Base-by-base conservation (phyloP, 495 filamentous ascomycete species). In the Barbatosphaeria neglecta region DNA sequence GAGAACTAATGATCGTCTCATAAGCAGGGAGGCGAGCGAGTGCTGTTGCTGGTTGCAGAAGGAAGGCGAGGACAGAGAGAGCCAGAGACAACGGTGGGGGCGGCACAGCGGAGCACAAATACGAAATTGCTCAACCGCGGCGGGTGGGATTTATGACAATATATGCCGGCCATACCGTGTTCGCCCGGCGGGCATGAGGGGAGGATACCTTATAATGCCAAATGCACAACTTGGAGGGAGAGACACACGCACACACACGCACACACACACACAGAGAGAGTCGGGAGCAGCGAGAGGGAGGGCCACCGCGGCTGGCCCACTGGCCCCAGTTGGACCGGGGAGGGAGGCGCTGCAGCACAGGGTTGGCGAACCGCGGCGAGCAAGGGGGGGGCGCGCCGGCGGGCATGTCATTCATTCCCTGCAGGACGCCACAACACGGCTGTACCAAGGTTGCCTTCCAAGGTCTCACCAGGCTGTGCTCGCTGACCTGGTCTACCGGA, bases 401-500 rank as follows among this genome's bases (percentile, higher is more conserved):
- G 9, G 9, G 39, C 1, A n/a, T 41, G 39, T 41, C 39, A 41
- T 19, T 41, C 17, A 37, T 19, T 41, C 38, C 38, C 38, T 41
- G 39, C 39, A 39, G 17, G 39, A 25, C 13, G 18, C 13, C 20
- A 23, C 50, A n/a, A 52, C 50, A 47, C 50, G 46, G 50, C 46
- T 47, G 41, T n/a, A n/a, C n/a, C 42, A 44, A 49, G 46, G 51
- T 50, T 50, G 50, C 51, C 47, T 53, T 41, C 39, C 50, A 27
- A 31, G 47, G 42, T 53, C 38, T 50, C 51, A 44, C 47, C 51
- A 40, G 51, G 47, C 51, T 50, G 51, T 51, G 50, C 40, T 44
- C 15, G 40, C 41, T 37, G 39, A 44, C 40, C 23, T 42, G 28
- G 31, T 5, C 19, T 35, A 20, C 41, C 24, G 39, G 39, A 41